Base-by-base conservation (phyloP, 164 flowering plant species). In the Vitis rotundifolia region DNA sequence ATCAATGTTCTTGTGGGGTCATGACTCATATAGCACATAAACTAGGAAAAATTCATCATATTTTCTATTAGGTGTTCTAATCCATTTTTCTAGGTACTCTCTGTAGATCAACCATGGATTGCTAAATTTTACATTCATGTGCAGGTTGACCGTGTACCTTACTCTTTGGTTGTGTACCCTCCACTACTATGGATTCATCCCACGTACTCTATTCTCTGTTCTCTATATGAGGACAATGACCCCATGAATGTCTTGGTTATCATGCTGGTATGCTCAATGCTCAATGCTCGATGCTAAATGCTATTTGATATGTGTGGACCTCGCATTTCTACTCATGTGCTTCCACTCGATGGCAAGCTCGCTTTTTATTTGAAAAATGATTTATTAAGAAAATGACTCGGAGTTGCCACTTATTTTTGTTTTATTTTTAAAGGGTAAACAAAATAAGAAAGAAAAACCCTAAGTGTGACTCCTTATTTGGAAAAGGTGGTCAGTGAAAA, bases 91-190 rank as follows among this genome's bases (percentile, higher is more conserved):
- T 18, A 16, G 15, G 31, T 69, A 14, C 18, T 31, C 50, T 12
- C n/a, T n/a, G 28, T 1, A 28, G 14, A 52, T 54, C 48, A 57
- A 31, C 68, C 9, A 31, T 10, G 14, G 49, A 9, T 59, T 61
- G 48, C 59, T 56, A 50, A 59, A 11, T 64, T 51, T 49, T 29
- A 59, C 18, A 22, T 61, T 6, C 10, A 64, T 79, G 47, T 76
- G 70, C 85, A 93, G 98, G 98, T 93, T 75, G 98, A 93, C 52
- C 92, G 94, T 63, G 67, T 91, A 8, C 83, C 91, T 61, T 93
- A 93, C 80, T 93, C 97, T 67, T 93, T 97, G 15, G 91, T 91
- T 60, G 98, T 93, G 37, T 93, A 91, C 70, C 98, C 98, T n/a
- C 62, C 98, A 91, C 82, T 90, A 93, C 85, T 93, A 93, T 75